phyloP scores from a whole-genome alignment of 495 filamentous ascomycete species.

The Schizothecium vesticola region DNA sequence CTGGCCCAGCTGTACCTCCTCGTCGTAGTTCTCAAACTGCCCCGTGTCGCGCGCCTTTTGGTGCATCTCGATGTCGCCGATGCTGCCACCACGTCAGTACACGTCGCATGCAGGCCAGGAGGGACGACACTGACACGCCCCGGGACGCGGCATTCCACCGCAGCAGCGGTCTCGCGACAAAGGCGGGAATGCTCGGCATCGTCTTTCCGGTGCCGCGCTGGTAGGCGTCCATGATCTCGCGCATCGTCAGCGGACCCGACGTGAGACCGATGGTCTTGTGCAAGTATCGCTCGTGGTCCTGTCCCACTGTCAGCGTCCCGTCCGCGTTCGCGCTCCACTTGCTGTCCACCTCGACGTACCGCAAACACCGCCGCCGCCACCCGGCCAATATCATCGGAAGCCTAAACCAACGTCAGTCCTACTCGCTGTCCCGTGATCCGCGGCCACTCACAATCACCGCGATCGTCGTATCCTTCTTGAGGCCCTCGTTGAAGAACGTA shows the following conservation, averaged over 20 bases:
- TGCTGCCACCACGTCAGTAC: conserved; percentile 3
- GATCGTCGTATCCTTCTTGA: conserved; percentile 29
- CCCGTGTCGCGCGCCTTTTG: conserved; percentile 18
- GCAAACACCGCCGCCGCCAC: conserved; percentile 33
- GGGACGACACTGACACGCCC: conserved; percentile 13
- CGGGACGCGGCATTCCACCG: conserved; percentile 20
- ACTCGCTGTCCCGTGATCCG: neutral
- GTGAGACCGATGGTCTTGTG: conserved; percentile 21
- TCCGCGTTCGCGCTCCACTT: neutral
- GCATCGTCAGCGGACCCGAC: conserved; percentile 24
- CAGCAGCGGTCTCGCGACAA: conserved; percentile 18
- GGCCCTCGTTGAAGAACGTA: conserved; percentile 19
- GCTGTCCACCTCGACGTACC: conserved; percentile 11
- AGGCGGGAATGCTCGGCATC: conserved; percentile 20
- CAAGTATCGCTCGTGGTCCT: conserved; percentile 26
- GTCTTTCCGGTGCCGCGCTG: conserved; percentile 20
- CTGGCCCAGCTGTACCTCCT: conserved; percentile 24
- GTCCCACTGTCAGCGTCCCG: neutral
- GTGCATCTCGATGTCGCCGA: conserved; percentile 21
- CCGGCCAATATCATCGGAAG: conserved; percentile 35
- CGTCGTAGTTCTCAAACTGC: conserved; percentile 13
- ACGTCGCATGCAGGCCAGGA: neutral
- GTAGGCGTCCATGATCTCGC: conserved; percentile 20
- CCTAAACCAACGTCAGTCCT: conserved; percentile 11
- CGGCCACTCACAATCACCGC: conserved; percentile 20